Percentiles rank a stretch among this genome's conserved stretches.
These are phyloP conservation scores for Postia placenta DNA, from an alignment of 768 basidiomycete genomes.

Conservation along the genomic window DNA sequence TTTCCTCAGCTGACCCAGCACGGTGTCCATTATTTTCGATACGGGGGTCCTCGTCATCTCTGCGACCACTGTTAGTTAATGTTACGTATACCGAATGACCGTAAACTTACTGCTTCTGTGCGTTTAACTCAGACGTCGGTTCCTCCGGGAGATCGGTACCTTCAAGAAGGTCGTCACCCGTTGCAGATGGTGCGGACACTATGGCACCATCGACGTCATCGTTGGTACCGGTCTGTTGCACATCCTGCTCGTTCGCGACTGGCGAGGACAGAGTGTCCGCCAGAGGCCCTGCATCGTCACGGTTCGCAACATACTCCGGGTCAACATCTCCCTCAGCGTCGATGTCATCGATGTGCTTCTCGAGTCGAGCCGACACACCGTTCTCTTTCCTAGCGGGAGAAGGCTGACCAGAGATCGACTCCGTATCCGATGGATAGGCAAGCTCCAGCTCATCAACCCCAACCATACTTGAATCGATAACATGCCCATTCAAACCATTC, in stretches of 20 bases:
- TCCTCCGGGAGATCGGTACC: no score
- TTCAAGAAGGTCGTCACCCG: neutral
- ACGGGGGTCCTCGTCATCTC: no score
- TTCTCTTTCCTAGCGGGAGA: neutral
- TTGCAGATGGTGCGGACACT: no score
- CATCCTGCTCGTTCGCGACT: neutral
- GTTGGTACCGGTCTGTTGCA: no score
- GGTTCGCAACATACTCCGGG: constrained; percentile 8
- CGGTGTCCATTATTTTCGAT: no score
- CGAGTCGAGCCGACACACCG: neutral
- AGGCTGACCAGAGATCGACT: neutral
- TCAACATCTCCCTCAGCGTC: constrained; percentile 18
- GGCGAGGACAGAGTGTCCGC: neutral
- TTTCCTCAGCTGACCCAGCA: no score
- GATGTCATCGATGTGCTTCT: neutral
- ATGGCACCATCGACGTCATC: no score
- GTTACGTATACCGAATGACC: no score
- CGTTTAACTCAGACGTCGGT: no score
- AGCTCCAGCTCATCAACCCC: neutral
- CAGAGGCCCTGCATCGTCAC: neutral
- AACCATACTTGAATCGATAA: neutral
- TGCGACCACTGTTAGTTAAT: no score
- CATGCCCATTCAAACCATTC: neutral
- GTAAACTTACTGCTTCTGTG: neutral
- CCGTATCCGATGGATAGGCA: constrained; percentile 1